phyloP scores from a whole-genome alignment of 2,329 filamentous ascomycete genomes.

The Aspergillus felis region DNA sequence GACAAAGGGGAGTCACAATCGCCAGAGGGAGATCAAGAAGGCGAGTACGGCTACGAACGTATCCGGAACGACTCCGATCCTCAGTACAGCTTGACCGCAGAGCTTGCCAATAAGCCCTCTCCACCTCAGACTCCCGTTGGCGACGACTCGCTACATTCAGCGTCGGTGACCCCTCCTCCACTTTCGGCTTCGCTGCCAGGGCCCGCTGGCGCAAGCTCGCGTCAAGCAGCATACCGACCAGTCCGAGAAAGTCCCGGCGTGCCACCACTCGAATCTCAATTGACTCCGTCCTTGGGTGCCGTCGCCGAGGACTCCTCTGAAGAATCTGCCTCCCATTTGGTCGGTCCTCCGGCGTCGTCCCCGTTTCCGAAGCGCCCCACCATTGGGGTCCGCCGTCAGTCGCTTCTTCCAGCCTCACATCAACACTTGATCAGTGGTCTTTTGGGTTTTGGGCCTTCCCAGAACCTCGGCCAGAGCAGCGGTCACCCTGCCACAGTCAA shows the following conservation, averaged over 20 bases:
- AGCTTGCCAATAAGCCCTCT: slow-evolving; percentile 14
- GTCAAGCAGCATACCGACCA: slow-evolving; percentile 16
- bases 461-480: slow-evolving; percentile 18
- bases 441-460: slow-evolving; percentile 24
- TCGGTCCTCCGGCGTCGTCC: slow-evolving; percentile 9
- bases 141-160: slow-evolving; percentile 15
- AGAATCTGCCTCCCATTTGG: slow-evolving; percentile 10
- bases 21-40: not conserved
- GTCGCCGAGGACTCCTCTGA: slow-evolving; percentile 23
- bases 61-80: slow-evolving; percentile 8
- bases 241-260: slow-evolving; percentile 10
- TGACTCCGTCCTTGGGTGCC: slow-evolving; percentile 24
- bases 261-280: slow-evolving; percentile 17
- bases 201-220: slow-evolving; percentile 19
- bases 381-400: slow-evolving; percentile 35
- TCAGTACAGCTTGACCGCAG: slow-evolving; percentile 10
- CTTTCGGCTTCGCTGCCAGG: slow-evolving; percentile 13
- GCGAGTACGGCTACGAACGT: slow-evolving; percentile 9
- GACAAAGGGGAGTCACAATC: not conserved
- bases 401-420: slow-evolving; percentile 37
- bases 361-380: slow-evolving; percentile 29
- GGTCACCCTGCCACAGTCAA: slow-evolving; percentile 15
- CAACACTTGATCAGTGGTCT: slow-evolving; percentile 36
- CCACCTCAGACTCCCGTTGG: slow-evolving; percentile 22
- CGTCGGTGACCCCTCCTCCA: slow-evolving; percentile 17